phyloP scores from a whole-genome alignment of 768 basidiomycete genomes.

The Hebeloma cylindrosporum region DNA sequence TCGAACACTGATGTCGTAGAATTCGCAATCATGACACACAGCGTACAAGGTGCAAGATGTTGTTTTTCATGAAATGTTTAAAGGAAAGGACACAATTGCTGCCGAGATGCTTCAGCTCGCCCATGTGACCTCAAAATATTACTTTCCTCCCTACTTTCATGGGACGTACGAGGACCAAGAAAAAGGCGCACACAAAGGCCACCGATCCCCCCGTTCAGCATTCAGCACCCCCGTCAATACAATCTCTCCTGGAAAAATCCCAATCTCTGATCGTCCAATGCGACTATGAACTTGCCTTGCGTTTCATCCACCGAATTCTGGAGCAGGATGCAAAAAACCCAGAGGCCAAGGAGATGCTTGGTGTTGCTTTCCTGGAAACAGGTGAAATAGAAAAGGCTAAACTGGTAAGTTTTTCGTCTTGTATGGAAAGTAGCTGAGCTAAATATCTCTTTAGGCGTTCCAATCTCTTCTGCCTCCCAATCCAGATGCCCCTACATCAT shows the following conservation, averaged over 20 bases:
- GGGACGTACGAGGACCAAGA: conserved; percentile 57
- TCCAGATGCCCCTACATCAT: conserved; percentile 54
- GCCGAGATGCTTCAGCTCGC: background rate
- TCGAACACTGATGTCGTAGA: conserved; percentile 31
- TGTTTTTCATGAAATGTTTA: background rate
- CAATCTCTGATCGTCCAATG: conserved; percentile 82
- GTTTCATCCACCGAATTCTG: conserved; percentile 68
- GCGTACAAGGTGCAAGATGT: background rate
- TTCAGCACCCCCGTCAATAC: conserved; percentile 40
- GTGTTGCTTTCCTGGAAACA: conserved; percentile 73
- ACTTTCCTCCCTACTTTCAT: conserved; percentile 34
- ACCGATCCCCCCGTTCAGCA: conserved; percentile 24
- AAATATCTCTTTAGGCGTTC: conserved; percentile 53
- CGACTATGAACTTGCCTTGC: conserved; percentile 78
- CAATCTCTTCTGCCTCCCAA: conserved; percentile 58
- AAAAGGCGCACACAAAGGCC: conserved; percentile 39
- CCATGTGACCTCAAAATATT: conserved; percentile 35
- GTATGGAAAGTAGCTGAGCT: conserved; percentile 2
- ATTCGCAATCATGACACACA: conserved; percentile 5
- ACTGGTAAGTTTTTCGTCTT: conserved; percentile 42
- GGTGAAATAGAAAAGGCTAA: conserved; percentile 75
- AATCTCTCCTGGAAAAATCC: conserved; percentile 70
- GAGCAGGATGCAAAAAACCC: conserved; percentile 61
- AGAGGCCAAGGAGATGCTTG: conserved; percentile 78
- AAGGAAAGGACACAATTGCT: background rate